Evolutionary conservation across 371 early-diverging fungal genomes (phyloP), one percentile per base, ranked within the genome.

Genomic region (Mucor lusitanicus): DNA sequence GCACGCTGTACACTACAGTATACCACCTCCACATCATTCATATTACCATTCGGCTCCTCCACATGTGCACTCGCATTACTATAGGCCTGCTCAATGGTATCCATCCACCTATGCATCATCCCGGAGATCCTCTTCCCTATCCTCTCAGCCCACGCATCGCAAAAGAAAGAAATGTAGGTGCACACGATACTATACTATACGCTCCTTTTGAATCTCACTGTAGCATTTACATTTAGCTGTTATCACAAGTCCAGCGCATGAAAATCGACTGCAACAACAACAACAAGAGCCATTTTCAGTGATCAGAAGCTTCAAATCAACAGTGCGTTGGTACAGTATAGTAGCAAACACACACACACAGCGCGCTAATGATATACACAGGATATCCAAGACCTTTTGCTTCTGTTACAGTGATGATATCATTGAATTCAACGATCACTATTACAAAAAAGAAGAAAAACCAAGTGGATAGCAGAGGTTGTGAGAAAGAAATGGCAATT

Each of bases 361-460:
- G 37, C 15, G 25, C n/a, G 19, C 33, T 23, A 37, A 40, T 39
- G 40, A 59, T n/a, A 17, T 32, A 15, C 8, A n/a, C 44, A 61
- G 61, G 61, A 35, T 61, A n/a, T 50, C 39, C 17, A 32, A 53
- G 17, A 63, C 54, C 3, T 63, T 54, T 32, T 63, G 63, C 37
- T 63, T 63, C 27, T 63, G 63, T 19, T 35, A 12, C 37, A 53
- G 11, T 25, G 63, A 63, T 25, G 53, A 54, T 53, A 33, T 21
- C n/a, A 61, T 44, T 3, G 33, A 32, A 6, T 30, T 61, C 30
- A 42, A 61, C 32, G 46, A 46, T 25, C 12, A 32, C 33, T 6
- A 32, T 48, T 44, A 17, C 11, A 33, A 50, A 46, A 61, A n/a
- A 23, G 25, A 44, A 7, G 19, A 28, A 40, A 60, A 42, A 60